Conservation (phyloP, 1,139 yeast species). For the Lipomyces yarrowii region DNA sequence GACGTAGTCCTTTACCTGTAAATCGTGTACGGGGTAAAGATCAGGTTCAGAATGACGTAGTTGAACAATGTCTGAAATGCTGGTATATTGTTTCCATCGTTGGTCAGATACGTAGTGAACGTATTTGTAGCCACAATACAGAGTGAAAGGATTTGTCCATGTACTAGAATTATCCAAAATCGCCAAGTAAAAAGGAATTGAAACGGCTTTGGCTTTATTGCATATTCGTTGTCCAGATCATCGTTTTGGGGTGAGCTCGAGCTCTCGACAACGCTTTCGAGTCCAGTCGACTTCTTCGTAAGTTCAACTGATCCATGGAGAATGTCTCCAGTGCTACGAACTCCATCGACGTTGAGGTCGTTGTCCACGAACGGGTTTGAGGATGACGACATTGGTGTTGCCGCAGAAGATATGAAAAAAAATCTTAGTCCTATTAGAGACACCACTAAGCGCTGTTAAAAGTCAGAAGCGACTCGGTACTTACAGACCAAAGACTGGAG, state of each 20-base stretch:
- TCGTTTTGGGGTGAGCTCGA: neutral
- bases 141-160: constrained; percentile 49
- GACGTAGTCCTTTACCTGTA: constrained; percentile 36
- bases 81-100: constrained; percentile 47
- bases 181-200: constrained; percentile 42
- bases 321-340: constrained; percentile 5
- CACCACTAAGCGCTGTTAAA: too few species aligned
- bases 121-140: constrained; percentile 50
- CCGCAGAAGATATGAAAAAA: too few species aligned
- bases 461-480: neutral
- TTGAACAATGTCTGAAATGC: constrained; percentile 50
- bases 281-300: neutral
- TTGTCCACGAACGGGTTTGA: neutral
- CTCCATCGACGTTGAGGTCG: neutral
- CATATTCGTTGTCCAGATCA: neutral
- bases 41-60: constrained; percentile 44
- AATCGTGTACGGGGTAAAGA: constrained; percentile 47
- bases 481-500: neutral
- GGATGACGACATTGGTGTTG: neutral
- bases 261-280: constrained; percentile 1
- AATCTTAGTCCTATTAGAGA: too few species aligned
- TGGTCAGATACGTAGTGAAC: constrained; percentile 46
- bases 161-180: constrained; percentile 48
- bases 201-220: constrained; percentile 33
- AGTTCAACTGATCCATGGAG: constrained; percentile 8